phyloP scores from a whole-genome alignment of 2,329 filamentous ascomycete genomes.

The Colletotrichum phormii region DNA sequence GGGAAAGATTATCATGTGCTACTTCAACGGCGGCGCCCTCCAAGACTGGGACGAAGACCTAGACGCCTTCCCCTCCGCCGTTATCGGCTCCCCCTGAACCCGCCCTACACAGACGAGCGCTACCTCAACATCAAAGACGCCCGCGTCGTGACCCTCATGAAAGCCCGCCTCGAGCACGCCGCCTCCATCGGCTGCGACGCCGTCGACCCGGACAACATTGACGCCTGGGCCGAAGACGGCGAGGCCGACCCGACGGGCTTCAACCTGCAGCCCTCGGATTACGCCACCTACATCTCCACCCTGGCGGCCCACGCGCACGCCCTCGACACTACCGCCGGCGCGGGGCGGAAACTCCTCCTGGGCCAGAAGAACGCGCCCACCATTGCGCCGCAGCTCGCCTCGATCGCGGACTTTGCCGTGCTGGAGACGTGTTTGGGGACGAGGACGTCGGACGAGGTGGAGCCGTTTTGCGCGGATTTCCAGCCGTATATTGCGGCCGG shows the following conservation, averaged over 20 bases:
- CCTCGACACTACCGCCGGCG: constrained; percentile 40
- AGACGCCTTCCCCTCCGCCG: constrained; percentile 40
- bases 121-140: constrained; percentile 45
- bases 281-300: constrained; percentile 43
- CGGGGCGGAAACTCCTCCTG: constrained; percentile 42
- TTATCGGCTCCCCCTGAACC: constrained; percentile 42
- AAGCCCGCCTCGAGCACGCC: constrained; percentile 44
- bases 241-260: constrained; percentile 46
- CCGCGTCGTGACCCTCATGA: constrained; percentile 45
- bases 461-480: constrained; percentile 46
- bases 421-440: constrained; percentile 48
- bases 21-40: constrained; percentile 48
- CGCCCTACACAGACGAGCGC: constrained; percentile 43
- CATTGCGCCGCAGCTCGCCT: constrained; percentile 42
- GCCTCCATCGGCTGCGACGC: constrained; percentile 46
- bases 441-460: constrained; percentile 39
- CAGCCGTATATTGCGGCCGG: constrained; percentile 43
- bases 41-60: constrained; percentile 43
- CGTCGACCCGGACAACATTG: constrained; percentile 50
- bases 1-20: constrained; percentile 48
- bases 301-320: constrained; percentile 46
- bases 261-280: constrained; percentile 43
- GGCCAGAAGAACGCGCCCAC: constrained; percentile 49
- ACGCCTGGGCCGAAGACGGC: constrained; percentile 43
- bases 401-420: constrained; percentile 48